A percentile compares a stretch with the other conserved stretches of the same genome.
These are phyloP conservation scores for Fraxinus angustifolia DNA, from an alignment of 305 asterid species.

Conservation along the genomic window DNA sequence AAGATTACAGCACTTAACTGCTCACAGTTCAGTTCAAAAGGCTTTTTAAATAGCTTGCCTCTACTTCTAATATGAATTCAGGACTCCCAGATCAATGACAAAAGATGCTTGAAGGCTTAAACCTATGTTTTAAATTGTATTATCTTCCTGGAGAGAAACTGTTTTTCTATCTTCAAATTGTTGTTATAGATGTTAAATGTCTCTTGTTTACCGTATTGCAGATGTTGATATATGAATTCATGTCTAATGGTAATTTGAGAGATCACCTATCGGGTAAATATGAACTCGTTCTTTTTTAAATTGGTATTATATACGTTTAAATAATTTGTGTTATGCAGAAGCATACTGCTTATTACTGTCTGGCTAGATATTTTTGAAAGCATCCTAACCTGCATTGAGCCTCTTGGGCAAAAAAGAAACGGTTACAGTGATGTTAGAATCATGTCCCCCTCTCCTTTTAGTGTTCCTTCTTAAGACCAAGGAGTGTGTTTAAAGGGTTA, in stretches of 20 bases:
- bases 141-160: not conserved
- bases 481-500: not conserved
- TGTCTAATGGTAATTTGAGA: conserved; percentile 66
- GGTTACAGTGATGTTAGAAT: not conserved
- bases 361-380: not conserved
- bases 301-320: not conserved
- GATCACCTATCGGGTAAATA: conserved; percentile 70
- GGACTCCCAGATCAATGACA: not conserved
- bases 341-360: not conserved
- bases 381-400: not conserved
- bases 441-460: not conserved
- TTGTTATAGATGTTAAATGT: conserved; percentile 3
- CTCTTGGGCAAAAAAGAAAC: not conserved
- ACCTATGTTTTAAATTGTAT: not conserved
- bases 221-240: conserved; percentile 78
- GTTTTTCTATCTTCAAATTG: conserved; percentile 5
- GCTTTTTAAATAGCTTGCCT: not conserved
- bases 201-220: conserved; percentile 40
- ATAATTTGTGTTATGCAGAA: not conserved
- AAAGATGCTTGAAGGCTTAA: not conserved
- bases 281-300: conserved; percentile 9
- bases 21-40: not conserved
- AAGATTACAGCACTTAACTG: not conserved
- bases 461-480: not conserved
- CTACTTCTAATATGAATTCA: not conserved